A percentile compares a stretch with the other conserved stretches of the same genome.
Evolutionary conservation across 2,329 filamentous ascomycete genomes (phyloP).

Genomic region (Stylonectria norvegica): DNA sequence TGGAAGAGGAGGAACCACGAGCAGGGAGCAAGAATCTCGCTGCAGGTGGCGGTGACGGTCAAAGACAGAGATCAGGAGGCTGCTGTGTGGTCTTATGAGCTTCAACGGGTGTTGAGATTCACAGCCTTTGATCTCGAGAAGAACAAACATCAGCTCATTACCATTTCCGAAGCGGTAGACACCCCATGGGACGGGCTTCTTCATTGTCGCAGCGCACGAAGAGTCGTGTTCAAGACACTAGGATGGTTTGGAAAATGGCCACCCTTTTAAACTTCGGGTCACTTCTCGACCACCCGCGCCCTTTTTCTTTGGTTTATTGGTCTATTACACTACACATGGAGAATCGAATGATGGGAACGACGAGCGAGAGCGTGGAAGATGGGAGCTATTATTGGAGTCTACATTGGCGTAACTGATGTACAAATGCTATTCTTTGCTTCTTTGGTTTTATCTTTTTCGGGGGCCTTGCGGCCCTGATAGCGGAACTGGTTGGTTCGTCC

Average conservation of each 20-base stretch:
- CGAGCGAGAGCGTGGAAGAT: conserved; percentile 24
- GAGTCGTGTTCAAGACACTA: conserved; percentile 4
- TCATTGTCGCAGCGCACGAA: conserved; percentile 4
- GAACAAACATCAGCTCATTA: conserved; percentile 4
- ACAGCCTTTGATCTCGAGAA: conserved; percentile 6
- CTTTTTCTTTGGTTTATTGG: conserved; percentile 23
- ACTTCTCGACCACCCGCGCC: no score
- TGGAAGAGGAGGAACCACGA: conserved; percentile 76
- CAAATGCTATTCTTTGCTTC: conserved; percentile 20
- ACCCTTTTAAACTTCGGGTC: no score
- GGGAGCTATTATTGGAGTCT: conserved; percentile 26
- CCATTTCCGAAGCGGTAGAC: conserved; percentile 6
- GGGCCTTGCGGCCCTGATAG: conserved; percentile 12
- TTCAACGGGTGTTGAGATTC: conserved; percentile 5
- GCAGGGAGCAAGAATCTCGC: conserved; percentile 53
- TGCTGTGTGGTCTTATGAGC: conserved; percentile 53
- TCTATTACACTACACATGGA: conserved; percentile 9
- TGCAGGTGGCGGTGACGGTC: conserved; percentile 40
- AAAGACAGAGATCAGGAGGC: conserved; percentile 39
- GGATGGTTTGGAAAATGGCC: conserved; percentile 1
- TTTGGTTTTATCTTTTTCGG: conserved; percentile 21
- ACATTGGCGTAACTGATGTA: conserved; percentile 26
- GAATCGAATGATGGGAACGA: conserved; percentile 23
- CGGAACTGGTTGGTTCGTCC: conserved; percentile 17
- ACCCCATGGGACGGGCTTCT: conserved; percentile 3